Conservation (phyloP, 1,284 basidiomycete genomes). For the Boletus holoroseus region DNA sequence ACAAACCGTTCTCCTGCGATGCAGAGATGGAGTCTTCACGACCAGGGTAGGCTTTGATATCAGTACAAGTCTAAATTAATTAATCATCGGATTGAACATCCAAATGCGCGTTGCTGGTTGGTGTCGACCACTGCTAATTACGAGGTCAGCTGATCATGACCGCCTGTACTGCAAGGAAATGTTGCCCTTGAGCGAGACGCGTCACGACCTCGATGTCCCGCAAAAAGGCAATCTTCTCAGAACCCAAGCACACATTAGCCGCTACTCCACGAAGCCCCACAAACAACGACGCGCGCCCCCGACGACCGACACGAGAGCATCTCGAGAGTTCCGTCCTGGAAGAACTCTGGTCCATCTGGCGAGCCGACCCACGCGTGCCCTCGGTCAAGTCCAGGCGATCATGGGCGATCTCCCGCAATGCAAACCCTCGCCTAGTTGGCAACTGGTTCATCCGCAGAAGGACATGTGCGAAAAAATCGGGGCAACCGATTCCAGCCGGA, state of each 20-base stretch:
- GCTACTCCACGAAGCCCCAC: background rate
- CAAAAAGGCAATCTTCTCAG: conserved; percentile 4
- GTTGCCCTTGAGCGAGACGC: background rate
- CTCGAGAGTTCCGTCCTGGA: conserved; percentile 14
- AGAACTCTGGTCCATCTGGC: conserved; percentile 33
- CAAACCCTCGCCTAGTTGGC: conserved; percentile 19
- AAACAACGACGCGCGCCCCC: background rate
- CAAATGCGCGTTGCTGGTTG: background rate
- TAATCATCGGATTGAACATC: background rate
- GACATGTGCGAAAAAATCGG: conserved; percentile 24
- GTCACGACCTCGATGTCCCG: conserved; percentile 15
- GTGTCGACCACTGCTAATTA: background rate
- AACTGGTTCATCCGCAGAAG: conserved; percentile 29
- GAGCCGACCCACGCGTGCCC: conserved; percentile 27
- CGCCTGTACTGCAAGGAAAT: background rate
- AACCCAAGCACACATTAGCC: background rate
- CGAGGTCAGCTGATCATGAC: conserved; percentile 20
- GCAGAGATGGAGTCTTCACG: background rate
- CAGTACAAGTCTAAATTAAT: background rate
- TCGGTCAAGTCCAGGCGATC: conserved; percentile 25
- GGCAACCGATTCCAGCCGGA: conserved; percentile 18
- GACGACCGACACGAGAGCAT: conserved; percentile 12
- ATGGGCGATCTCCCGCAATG: conserved; percentile 27
- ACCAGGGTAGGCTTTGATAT: background rate
- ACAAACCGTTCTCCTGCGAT: background rate